Evolutionary conservation across 192 early-diverging fungal species (phyloP).

Genomic region (Hyaloraphidium curvatum): DNA sequence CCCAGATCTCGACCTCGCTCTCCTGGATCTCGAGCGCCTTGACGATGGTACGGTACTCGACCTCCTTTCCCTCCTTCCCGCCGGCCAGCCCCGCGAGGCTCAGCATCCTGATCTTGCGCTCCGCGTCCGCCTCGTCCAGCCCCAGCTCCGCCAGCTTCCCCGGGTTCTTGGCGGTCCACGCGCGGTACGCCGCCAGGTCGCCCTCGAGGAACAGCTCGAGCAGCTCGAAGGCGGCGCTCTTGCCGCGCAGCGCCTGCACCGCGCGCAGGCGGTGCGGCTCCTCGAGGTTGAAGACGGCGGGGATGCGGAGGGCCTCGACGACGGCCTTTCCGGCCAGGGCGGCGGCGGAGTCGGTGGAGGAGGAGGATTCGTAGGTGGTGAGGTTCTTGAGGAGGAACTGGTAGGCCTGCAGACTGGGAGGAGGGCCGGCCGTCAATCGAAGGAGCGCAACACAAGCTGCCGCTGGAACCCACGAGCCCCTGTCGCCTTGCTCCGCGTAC

Average conservation of each 20-base stretch:
- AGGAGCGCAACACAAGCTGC: neutral
- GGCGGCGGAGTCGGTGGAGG: slow-evolving; percentile 22
- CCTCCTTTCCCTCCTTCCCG: slow-evolving; percentile 33
- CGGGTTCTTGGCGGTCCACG: slow-evolving; percentile 32
- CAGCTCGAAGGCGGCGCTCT: slow-evolving; percentile 40
- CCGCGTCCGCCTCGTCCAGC: neutral
- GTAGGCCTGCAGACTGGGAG: no score
- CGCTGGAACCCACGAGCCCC: neutral
- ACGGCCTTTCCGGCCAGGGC: slow-evolving; percentile 43
- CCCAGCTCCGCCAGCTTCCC: slow-evolving; percentile 22
- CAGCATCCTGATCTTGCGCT: slow-evolving; percentile 66
- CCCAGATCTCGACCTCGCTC: slow-evolving; percentile 83
- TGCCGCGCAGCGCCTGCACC: slow-evolving; percentile 31
- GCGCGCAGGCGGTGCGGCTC: slow-evolving; percentile 44
- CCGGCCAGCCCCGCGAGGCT: slow-evolving; percentile 60
- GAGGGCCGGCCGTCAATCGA: neutral
- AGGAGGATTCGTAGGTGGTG: slow-evolving; percentile 25
- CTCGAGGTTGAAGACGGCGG: slow-evolving; percentile 58
- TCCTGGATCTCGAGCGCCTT: slow-evolving; percentile 50
- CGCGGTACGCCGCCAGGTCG: slow-evolving; percentile 39
- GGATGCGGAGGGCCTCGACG: slow-evolving; percentile 37
- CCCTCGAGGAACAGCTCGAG: slow-evolving; percentile 46
- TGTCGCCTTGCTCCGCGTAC: slow-evolving; percentile 13
- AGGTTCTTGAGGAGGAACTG: slow-evolving; percentile 51
- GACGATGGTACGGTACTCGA: slow-evolving; percentile 58